Evolutionary conservation across 192 early-diverging fungal species (phyloP).

Genomic region (Irineochytrium annulatum): DNA sequence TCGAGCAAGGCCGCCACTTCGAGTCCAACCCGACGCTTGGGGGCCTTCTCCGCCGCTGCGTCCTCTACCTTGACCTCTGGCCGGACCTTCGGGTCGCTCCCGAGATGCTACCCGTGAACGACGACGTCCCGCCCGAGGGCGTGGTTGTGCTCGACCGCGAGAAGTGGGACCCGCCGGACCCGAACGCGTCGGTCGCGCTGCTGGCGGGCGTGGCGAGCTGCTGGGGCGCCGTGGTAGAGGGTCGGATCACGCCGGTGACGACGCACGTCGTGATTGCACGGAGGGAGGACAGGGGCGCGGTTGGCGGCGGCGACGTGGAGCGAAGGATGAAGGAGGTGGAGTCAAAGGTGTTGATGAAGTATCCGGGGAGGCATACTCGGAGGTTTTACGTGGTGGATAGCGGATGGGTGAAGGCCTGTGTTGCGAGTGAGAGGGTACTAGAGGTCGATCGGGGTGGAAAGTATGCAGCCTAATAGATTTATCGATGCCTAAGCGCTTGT

Average conservation of each 20-base stretch:
- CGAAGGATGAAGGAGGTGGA: conserved; percentile 5
- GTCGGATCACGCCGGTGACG: conserved; percentile 12
- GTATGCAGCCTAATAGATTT: too few species aligned
- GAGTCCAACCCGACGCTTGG: too few species aligned
- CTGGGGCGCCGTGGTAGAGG: conserved; percentile 10
- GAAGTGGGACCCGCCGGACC: neutral
- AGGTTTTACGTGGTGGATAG: conserved; percentile 15
- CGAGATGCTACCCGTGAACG: conserved; percentile 1
- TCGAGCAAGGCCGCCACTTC: too few species aligned
- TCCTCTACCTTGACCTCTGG: conserved; percentile 29
- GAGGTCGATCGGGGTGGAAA: too few species aligned
- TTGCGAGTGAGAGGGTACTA: conserved; percentile 4
- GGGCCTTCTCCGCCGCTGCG: neutral
- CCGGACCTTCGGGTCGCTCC: conserved; percentile 9
- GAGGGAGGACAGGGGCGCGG: neutral
- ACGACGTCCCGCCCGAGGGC: neutral
- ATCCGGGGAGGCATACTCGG: conserved; percentile 15
- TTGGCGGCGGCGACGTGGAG: neutral
- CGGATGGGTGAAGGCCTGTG: conserved; percentile 9
- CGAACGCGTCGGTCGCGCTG: conserved; percentile 2
- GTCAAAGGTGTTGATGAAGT: conserved; percentile 9
- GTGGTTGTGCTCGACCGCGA: conserved; percentile 4
- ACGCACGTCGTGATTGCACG: conserved; percentile 22
- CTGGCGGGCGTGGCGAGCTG: conserved; percentile 3
- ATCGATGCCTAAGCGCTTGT: too few species aligned